Base-by-base conservation (phyloP, 179 eudicot genomes). In the Amaranthus tricolor region DNA sequence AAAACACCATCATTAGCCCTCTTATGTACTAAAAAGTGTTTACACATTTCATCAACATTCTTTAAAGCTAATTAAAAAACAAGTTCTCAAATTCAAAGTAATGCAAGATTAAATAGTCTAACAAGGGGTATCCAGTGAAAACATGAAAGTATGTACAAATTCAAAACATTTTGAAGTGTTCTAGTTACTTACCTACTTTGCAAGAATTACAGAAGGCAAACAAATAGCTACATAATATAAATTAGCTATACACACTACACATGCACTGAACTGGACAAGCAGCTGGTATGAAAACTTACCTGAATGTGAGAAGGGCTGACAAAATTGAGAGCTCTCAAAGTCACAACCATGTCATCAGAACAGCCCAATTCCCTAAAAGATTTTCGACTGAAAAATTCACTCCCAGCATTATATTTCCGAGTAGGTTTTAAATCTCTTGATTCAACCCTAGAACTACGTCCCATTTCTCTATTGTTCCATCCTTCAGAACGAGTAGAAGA, bases 251-350 rank as follows among this genome's bases (percentile, higher is more conserved):
- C n/a, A 9, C 43, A 51, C 16, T 8, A 50, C 5, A 16, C 45
- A 77, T 45, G 57, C 66, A 62, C 43, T 21, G n/a, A 71, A 71
- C 14, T 19, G 70, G 64, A 77, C 70, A 45, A 52, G 47, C 19
- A 53, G 54, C 31, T 40, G 15, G 55, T 49, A 68, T 76, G 12
- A 48, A 67, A 55, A 50, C 52, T 70, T 82, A 92, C 98, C 97
- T 95, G 99, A 80, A 95, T 88, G 77, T 87, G 83, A 66, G 99
- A 89, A 72, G 96, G 90, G 52, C 90, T 91, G 21, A 72, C 77
- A 81, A 85, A 86, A 57, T 72, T 88, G 84, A 83, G 89, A 20
- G 70, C 81, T 82, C 72, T 89, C 56, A 95, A 73, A 70, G 90
- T 81, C 67, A 88, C 88, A 17, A 92, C 74, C 83, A 95, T 75